Evolutionary conservation across 306 rosid genomes (phyloP).

Genomic region (Vigna mungo): DNA sequence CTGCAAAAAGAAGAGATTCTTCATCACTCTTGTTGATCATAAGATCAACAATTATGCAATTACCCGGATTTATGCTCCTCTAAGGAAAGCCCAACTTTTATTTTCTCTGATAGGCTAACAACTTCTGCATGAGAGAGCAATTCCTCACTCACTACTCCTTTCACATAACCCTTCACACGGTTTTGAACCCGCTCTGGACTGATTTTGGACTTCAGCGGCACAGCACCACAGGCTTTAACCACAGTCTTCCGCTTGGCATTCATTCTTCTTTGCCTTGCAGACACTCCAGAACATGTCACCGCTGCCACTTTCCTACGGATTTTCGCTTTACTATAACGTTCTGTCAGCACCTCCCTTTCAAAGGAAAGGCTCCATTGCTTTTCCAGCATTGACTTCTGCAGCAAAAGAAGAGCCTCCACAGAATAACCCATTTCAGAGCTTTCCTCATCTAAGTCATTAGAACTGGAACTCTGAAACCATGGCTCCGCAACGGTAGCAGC

Average conservation of each 20-base stretch:
- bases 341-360: conserved; percentile 50
- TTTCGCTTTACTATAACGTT: conserved; percentile 42
- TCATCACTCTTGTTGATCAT: neutral
- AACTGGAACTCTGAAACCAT: conserved; percentile 49
- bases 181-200: conserved; percentile 65
- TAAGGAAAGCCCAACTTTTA: conserved; percentile 78
- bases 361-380: conserved; percentile 94
- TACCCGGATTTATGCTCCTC: conserved; percentile 87
- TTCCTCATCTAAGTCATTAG: conserved; percentile 60
- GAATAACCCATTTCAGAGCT: conserved; percentile 64
- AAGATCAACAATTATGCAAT: conserved; percentile 34
- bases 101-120: conserved; percentile 76
- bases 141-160: conserved; percentile 73
- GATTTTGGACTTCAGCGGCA: conserved; percentile 53
- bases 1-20: conserved; percentile 7
- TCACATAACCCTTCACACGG: conserved; percentile 76
- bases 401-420: conserved; percentile 86
- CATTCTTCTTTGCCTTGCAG: conserved; percentile 94
- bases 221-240: conserved; percentile 47
- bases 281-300: conserved; percentile 92
- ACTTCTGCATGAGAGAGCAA: conserved; percentile 92
- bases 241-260: conserved; percentile 55
- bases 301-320: conserved; percentile 53
- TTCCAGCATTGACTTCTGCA: conserved; percentile 94
- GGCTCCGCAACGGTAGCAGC: conserved; percentile 56